Percentiles rank a stretch among this genome's conserved stretches.
Conservation (phyloP, 495 filamentous ascomycete species). For the Stereocaulon alpinum region DNA sequence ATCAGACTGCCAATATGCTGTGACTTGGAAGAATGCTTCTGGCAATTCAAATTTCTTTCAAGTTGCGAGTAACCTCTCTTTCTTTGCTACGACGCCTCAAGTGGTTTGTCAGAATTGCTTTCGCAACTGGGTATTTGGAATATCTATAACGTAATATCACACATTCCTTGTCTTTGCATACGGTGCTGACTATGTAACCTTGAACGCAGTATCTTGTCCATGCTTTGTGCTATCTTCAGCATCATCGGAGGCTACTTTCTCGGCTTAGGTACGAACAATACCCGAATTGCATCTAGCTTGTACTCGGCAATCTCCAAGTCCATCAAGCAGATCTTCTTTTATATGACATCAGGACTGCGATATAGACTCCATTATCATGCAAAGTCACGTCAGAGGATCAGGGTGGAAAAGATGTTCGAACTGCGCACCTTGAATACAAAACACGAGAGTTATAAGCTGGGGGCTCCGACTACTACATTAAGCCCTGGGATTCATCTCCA, state of each 20-base stretch:
- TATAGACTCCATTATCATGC: background rate
- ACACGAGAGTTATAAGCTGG: background rate
- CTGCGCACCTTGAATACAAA: background rate
- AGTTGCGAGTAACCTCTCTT: background rate
- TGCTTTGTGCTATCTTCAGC: background rate
- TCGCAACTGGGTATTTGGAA: background rate
- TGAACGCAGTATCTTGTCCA: background rate
- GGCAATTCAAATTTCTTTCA: conserved; percentile 1
- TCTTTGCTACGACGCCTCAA: background rate
- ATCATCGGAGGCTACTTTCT: background rate
- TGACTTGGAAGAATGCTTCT: background rate
- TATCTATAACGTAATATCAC: background rate
- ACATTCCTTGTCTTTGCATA: background rate
- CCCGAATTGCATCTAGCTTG: background rate
- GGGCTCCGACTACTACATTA: background rate
- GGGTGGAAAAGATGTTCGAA: background rate
- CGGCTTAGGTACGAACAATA: background rate
- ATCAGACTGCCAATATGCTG: background rate
- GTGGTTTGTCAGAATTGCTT: background rate
- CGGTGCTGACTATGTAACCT: background rate
- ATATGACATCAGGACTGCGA: background rate
- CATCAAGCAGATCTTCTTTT: background rate
- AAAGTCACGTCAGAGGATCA: background rate
- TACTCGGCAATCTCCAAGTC: background rate
- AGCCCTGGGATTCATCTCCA: background rate